Evolutionary conservation across 257 asterid genomes (phyloP).

Genomic region (Solanum lycopersicoides): DNA sequence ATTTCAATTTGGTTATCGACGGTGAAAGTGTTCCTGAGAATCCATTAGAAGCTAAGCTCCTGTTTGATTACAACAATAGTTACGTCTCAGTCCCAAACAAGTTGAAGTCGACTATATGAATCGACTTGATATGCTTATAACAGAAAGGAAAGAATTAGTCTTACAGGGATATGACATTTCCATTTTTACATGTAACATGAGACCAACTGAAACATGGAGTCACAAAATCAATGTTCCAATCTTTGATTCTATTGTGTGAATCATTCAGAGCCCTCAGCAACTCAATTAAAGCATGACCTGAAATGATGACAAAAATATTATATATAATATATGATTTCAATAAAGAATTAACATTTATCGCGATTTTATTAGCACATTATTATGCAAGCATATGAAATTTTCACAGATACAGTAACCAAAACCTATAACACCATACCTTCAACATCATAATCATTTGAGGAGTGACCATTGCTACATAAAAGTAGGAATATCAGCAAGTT

Average conservation of each 20-base stretch:
- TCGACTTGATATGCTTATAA: background rate
- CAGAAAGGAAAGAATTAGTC: background rate
- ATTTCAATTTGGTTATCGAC: conserved; percentile 52
- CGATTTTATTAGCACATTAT: background rate
- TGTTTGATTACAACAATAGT: conserved; percentile 8
- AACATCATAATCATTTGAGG: conserved; percentile 39
- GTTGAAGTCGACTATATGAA: background rate
- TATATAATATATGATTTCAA: background rate
- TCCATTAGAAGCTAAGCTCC: conserved; percentile 70
- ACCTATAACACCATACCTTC: conserved; percentile 38
- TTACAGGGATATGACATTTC: conserved; percentile 63
- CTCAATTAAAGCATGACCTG: conserved; percentile 70
- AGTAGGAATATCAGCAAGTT: conserved; percentile 27
- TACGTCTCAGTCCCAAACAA: background rate
- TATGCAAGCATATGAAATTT: background rate
- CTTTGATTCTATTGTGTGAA: conserved; percentile 33
- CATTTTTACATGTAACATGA: conserved; percentile 62
- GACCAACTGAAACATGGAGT: conserved; percentile 94
- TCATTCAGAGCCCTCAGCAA: conserved; percentile 49
- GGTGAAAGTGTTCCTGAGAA: conserved; percentile 78
- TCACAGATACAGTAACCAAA: background rate
- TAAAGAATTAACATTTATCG: background rate
- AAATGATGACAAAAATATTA: background rate
- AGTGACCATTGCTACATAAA: conserved; percentile 23
- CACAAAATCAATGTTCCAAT: conserved; percentile 60